phyloP scores from a whole-genome alignment of 805 yeast genomes.

The Sungouiella blattae region DNA sequence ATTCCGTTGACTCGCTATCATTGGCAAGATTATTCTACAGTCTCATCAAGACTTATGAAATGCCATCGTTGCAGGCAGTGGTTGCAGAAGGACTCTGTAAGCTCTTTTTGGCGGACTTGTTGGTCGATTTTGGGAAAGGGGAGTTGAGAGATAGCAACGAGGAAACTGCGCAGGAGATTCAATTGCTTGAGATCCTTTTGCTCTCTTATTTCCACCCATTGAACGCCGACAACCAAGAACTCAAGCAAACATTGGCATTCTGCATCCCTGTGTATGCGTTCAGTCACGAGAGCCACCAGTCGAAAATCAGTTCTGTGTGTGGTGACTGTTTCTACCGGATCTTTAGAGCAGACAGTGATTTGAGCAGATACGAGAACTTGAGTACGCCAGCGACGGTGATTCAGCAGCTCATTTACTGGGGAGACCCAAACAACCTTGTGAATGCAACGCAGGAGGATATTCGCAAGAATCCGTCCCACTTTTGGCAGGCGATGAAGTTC shows the following conservation, averaged over 20 bases:
- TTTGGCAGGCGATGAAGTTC: conserved; percentile 53
- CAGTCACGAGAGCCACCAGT: conserved; percentile 71
- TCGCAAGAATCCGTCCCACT: conserved; percentile 47
- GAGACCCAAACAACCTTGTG: conserved; percentile 70
- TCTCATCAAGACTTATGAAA: conserved; percentile 52
- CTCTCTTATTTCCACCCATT: conserved; percentile 73
- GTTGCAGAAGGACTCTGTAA: conserved; percentile 88
- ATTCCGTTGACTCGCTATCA: conserved; percentile 61
- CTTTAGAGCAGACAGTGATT: conserved; percentile 36
- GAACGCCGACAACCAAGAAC: conserved; percentile 57
- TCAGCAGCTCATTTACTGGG: conserved; percentile 79
- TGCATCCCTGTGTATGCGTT: conserved; percentile 86
- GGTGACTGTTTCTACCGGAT: conserved; percentile 64
- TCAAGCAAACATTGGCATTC: conserved; percentile 77
- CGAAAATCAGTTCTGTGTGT: conserved; percentile 56
- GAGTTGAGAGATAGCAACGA: conserved; percentile 15
- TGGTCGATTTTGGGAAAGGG: conserved; percentile 44
- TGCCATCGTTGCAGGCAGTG: conserved; percentile 68
- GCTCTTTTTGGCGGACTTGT: conserved; percentile 70
- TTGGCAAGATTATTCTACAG: conserved; percentile 68
- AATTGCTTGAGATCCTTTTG: conserved; percentile 63
- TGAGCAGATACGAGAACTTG: conserved; percentile 29
- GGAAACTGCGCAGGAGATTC: conserved; percentile 28
- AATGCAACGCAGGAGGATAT: conserved; percentile 42
- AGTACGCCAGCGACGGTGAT: conserved; percentile 49